phyloP scores from a whole-genome alignment of 768 basidiomycete species.

The Pulveroboletus ravenelii region DNA sequence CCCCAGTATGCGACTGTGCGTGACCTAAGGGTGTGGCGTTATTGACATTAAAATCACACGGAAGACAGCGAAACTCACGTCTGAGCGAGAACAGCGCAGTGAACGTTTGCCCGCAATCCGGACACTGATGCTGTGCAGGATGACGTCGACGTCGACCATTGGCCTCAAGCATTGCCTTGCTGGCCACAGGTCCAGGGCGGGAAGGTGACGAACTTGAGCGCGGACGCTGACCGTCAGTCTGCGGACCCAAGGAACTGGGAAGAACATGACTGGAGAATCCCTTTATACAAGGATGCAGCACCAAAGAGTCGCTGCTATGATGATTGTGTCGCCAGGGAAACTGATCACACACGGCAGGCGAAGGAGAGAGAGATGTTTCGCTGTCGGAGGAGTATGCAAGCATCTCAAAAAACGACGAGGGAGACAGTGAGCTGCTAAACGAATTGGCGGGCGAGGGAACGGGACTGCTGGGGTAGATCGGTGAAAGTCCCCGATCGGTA shows the following conservation, averaged over 20 bases:
- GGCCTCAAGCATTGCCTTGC: conserved; percentile 31
- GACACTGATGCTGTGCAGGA: conserved; percentile 17
- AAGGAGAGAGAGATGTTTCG: conserved; percentile 17
- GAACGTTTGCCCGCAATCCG: conserved; percentile 22
- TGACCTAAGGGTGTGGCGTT: conserved; percentile 22
- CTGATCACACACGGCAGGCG: conserved; percentile 14
- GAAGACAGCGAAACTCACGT: conserved; percentile 17
- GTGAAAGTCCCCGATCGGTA: conserved; percentile 6
- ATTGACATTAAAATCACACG: neutral
- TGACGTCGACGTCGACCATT: conserved; percentile 30
- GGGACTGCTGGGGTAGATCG: conserved; percentile 11
- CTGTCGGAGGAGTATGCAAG: conserved; percentile 15
- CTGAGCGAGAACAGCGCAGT: conserved; percentile 31
- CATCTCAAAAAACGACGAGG: conserved; percentile 8
- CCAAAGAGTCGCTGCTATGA: conserved; percentile 10
- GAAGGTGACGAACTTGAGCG: conserved; percentile 13
- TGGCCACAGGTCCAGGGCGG: conserved; percentile 23
- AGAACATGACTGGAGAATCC: neutral
- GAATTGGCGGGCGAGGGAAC: conserved; percentile 26
- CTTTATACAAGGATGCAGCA: neutral
- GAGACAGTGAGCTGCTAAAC: conserved; percentile 21
- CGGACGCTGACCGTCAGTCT: conserved; percentile 11
- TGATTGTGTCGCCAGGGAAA: conserved; percentile 1
- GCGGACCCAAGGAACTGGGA: neutral
- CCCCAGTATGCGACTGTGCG: conserved; percentile 25